These are phyloP conservation scores for Inga laurina DNA, from an alignment of 306 rosid genomes.

Conservation along the genomic window DNA sequence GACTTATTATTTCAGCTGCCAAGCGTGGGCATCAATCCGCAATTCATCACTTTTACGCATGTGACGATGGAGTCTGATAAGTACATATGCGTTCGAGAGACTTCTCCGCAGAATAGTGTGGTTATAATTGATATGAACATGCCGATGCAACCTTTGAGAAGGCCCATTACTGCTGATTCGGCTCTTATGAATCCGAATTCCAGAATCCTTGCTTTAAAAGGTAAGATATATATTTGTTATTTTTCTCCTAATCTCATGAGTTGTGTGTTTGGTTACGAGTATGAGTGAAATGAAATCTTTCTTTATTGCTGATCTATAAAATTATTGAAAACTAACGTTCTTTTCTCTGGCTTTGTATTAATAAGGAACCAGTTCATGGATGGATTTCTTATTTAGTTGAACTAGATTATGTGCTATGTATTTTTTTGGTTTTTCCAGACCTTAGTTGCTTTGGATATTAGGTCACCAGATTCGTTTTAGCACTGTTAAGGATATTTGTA, in stretches of 20 bases:
- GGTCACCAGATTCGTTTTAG: neutral
- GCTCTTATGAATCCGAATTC: constrained; percentile 99
- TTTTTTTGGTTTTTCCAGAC: neutral
- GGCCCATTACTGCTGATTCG: constrained; percentile 96
- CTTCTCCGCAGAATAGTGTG: constrained; percentile 87
- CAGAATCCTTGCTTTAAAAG: constrained; percentile 92
- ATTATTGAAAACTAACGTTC: neutral
- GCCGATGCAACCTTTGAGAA: constrained; percentile 94
- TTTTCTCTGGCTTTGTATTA: neutral
- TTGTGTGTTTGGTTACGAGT: neutral
- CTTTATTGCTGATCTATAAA: constrained; percentile 6
- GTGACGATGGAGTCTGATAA: constrained; percentile 99
- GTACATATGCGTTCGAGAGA: constrained; percentile 92
- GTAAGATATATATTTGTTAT: constrained; percentile 37
- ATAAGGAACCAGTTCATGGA: neutral
- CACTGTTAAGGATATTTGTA: constrained; percentile 10
- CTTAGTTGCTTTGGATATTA: constrained; percentile 13
- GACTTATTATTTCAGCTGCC: constrained; percentile 78
- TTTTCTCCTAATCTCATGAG: neutral
- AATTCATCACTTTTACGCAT: constrained; percentile 91
- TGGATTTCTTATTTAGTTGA: neutral
- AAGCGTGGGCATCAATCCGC: constrained; percentile 84
- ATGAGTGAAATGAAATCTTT: constrained; percentile 9
- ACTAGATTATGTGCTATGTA: neutral
- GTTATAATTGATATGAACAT: constrained; percentile 86